Percentiles rank a stretch among this genome's conserved stretches.
These are phyloP conservation scores for Alternaria sp. DNA, from an alignment of 2,329 filamentous ascomycete genomes.

Conservation along the genomic window DNA sequence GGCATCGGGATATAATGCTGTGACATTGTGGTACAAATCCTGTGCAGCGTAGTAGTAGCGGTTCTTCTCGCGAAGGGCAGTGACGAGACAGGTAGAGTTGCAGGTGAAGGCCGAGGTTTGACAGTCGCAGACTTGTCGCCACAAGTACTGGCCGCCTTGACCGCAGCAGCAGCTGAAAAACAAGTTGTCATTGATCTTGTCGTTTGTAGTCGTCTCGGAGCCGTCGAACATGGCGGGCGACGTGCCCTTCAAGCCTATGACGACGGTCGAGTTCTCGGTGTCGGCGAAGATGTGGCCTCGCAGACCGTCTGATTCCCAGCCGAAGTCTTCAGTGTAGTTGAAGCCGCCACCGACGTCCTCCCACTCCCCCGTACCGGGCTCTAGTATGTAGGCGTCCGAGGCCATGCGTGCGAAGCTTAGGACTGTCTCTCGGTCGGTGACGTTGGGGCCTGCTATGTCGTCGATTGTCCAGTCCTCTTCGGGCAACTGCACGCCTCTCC, in stretches of 20 bases:
- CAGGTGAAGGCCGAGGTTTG: constrained; percentile 86
- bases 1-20: constrained; percentile 82
- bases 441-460: constrained; percentile 77
- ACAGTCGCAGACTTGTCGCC: constrained; percentile 93
- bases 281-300: constrained; percentile 93
- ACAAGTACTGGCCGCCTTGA: constrained; percentile 88
- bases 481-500: constrained; percentile 72
- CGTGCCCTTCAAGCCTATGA: constrained; percentile 93
- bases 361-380: constrained; percentile 79
- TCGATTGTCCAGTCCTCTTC: constrained; percentile 85
- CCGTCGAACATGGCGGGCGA: constrained; percentile 90
- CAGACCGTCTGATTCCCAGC: constrained; percentile 88
- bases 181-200: constrained; percentile 97
- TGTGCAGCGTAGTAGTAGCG: constrained; percentile 90
- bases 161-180: constrained; percentile 98
- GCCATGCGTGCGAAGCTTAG: constrained; percentile 88
- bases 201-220: constrained; percentile 94
- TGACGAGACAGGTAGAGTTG: constrained; percentile 87
- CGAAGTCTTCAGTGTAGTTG: constrained; percentile 88
- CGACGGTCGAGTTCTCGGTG: constrained; percentile 81
- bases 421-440: constrained; percentile 85
- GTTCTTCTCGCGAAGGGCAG: constrained; percentile 80
- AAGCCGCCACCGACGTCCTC: constrained; percentile 73
- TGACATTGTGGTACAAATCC: constrained; percentile 92
- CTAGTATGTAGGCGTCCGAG: constrained; percentile 84